phyloP scores from a whole-genome alignment of 805 yeast genomes.

The Ogataea sp. region DNA sequence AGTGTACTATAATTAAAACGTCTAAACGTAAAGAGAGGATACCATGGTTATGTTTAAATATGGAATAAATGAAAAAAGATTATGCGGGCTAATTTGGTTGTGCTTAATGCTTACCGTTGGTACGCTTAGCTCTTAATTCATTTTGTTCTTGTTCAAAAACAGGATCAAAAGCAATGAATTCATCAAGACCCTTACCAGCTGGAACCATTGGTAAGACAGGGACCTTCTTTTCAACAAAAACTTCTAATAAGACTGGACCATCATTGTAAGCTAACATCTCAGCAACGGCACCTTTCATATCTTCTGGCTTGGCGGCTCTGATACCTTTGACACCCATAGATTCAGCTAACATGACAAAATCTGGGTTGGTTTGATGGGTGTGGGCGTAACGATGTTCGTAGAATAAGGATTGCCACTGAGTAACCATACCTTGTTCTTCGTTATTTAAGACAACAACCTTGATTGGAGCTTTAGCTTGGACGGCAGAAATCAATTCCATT shows the following conservation, averaged over 20 bases:
- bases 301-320: conserved; percentile 60
- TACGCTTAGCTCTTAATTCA: conserved; percentile 62
- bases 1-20: too few species aligned
- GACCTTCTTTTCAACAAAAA: conserved; percentile 81
- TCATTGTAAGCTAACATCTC: conserved; percentile 62
- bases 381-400: conserved; percentile 97
- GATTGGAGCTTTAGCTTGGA: conserved; percentile 86
- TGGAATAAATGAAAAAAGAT: background rate
- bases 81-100: background rate
- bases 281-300: conserved; percentile 48
- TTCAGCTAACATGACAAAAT: conserved; percentile 87
- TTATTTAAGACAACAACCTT: conserved; percentile 86
- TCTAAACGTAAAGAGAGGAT: too few species aligned
- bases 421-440: conserved; percentile 99
- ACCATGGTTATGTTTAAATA: too few species aligned
- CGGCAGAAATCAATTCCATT: conserved; percentile 88
- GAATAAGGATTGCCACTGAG: conserved; percentile 98
- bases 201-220: conserved; percentile 99
- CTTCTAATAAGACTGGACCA: conserved; percentile 90
- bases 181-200: conserved; percentile 89
- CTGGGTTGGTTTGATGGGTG: conserved; percentile 93
- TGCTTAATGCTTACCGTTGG: conserved; percentile 58
- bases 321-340: conserved; percentile 89
- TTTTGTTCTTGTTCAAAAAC: conserved; percentile 67
- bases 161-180: conserved; percentile 81